Percentiles rank a stretch among this genome's conserved stretches.
phyloP scores from a whole-genome alignment of 1,284 basidiomycete genomes.

The Rhodotorula sp. region DNA sequence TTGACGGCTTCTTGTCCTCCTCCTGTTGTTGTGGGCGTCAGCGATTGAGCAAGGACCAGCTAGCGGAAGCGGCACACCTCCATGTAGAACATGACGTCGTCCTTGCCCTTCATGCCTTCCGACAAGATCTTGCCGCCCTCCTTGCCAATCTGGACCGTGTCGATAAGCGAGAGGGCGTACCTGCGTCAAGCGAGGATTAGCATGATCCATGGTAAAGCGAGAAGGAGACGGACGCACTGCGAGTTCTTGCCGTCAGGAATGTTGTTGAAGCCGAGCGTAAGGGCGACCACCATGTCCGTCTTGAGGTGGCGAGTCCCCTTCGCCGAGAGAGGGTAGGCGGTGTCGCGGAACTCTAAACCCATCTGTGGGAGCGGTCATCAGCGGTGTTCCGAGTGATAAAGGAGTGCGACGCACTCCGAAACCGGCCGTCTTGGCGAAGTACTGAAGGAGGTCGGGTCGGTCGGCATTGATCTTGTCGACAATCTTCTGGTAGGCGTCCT shows the following conservation, averaged over 20 bases:
- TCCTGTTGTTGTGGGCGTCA: slow-evolving; percentile 42
- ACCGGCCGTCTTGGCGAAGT: slow-evolving; percentile 86
- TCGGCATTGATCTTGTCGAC: slow-evolving; percentile 71
- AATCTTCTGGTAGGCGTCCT: slow-evolving; percentile 78
- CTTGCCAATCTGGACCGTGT: slow-evolving; percentile 77
- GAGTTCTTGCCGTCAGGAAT: slow-evolving; percentile 69
- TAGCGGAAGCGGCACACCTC: slow-evolving; percentile 46
- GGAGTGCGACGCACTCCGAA: slow-evolving; percentile 58
- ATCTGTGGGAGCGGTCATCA: slow-evolving; percentile 51
- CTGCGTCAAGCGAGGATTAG: slow-evolving; percentile 50
- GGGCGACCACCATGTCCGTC: slow-evolving; percentile 79
- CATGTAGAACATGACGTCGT: slow-evolving; percentile 85
- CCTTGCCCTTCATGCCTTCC: slow-evolving; percentile 74
- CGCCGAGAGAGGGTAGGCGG: slow-evolving; percentile 72
- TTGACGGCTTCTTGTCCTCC: slow-evolving; percentile 50
- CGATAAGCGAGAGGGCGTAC: slow-evolving; percentile 84
- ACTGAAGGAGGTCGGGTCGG: slow-evolving; percentile 74
- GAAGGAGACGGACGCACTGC: slow-evolving; percentile 56
- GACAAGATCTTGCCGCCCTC: slow-evolving; percentile 73
- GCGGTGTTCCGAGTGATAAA: neutral
- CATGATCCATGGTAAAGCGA: no score
- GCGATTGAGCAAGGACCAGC: neutral
- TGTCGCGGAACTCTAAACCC: slow-evolving; percentile 92
- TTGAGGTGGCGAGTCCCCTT: slow-evolving; percentile 75
- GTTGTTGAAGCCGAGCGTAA: slow-evolving; percentile 80